Percentiles rank a stretch among this genome's conserved stretches.
phyloP scores from a whole-genome alignment of 2,329 filamentous ascomycete genomes.

The Sporothrix pallida region DNA sequence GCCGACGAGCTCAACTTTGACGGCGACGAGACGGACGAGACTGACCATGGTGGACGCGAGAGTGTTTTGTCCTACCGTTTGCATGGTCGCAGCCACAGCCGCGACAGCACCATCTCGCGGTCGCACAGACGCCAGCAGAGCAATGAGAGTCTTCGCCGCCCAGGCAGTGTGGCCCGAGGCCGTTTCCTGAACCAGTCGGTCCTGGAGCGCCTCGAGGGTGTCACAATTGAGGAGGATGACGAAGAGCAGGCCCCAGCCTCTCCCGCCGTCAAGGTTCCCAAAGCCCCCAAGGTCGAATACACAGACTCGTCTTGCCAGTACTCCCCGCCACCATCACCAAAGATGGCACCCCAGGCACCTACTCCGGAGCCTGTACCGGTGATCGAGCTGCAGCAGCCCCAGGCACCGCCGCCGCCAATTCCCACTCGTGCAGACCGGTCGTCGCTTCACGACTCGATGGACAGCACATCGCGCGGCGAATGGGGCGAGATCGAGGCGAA shows the following conservation, averaged over 20 bases:
- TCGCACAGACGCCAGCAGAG: slow-evolving; percentile 63
- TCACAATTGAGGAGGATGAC: slow-evolving; percentile 58
- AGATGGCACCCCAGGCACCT: slow-evolving; percentile 46
- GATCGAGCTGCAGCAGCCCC: slow-evolving; percentile 11
- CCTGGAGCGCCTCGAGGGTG: slow-evolving; percentile 61
- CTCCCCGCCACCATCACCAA: slow-evolving; percentile 80
- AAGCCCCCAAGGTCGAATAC: slow-evolving; percentile 59
- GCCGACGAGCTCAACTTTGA: slow-evolving; percentile 92
- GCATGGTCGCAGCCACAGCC: slow-evolving; percentile 61
- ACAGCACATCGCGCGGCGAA: slow-evolving; percentile 55
- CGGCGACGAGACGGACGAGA: slow-evolving; percentile 74
- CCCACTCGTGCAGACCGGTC: slow-evolving; percentile 45
- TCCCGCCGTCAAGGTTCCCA: slow-evolving; percentile 3
- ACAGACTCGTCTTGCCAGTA: slow-evolving; percentile 80
- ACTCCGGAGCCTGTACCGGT: background rate
- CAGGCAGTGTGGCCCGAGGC: slow-evolving; percentile 61
- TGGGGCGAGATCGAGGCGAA: slow-evolving; percentile 70
- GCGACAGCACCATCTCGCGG: slow-evolving; percentile 59
- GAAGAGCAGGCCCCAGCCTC: slow-evolving; percentile 39
- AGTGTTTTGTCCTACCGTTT: slow-evolving; percentile 60
- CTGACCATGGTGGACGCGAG: slow-evolving; percentile 73
- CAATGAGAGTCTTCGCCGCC: slow-evolving; percentile 61
- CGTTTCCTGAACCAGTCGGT: slow-evolving; percentile 61
- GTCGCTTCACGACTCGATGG: slow-evolving; percentile 43
- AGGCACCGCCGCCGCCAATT: slow-evolving; percentile 45